Base-by-base conservation (phyloP, 352 stramenopile species). In the Phytophthora citrophthora region DNA sequence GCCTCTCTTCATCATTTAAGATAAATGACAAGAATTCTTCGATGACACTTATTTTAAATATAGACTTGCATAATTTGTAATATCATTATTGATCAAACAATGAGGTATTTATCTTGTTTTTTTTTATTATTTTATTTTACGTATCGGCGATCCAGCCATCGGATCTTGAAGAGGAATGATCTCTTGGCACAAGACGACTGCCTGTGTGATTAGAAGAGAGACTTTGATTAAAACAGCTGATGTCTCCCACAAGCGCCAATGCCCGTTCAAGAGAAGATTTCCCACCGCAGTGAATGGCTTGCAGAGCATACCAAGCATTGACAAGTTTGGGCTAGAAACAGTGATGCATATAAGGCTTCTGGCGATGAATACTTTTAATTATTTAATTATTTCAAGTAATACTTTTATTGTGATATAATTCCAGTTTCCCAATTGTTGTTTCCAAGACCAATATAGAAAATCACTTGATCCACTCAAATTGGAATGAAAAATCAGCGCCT, bases 251-350 rank as follows among this genome's bases (percentile, higher is more conserved):
- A 4, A 51, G 26, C 5, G 45, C 26, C 15, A 51, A 5, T 3
- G 4, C 11, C 1, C 45, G 45, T 32, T 51, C 45, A 9, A 51
- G 20, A 13, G 26, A 51, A 29, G 39, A 51, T 39, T 51, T 51
- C 13, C 15, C 45, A 26, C 45, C 45, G 6, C 6, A 51, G n/a
- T 39, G 26, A 11, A 15, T 39, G 26, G 39, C 4, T 15, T 51
- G 45, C 15, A 51, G 13, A n/a, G 15, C 6, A 38, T 39, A 39
- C 45, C 45, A 51, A 15, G 12, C 34, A 12, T 40, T 16, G 15
- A 40, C 1, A 5, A 40, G 11, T 16, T 40, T 40, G 11, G 34
- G 5, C 34, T 16, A 18, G 26, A 29, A 39, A 3, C 32, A 15
- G 4, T 15, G 9, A 39, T 3, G 10, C 32, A 13, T 39, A 9